Evolutionary conservation across 495 filamentous ascomycete genomes (phyloP), one percentile per base, ranked within the genome.

Genomic region (Trichocladium uniseriatum): DNA sequence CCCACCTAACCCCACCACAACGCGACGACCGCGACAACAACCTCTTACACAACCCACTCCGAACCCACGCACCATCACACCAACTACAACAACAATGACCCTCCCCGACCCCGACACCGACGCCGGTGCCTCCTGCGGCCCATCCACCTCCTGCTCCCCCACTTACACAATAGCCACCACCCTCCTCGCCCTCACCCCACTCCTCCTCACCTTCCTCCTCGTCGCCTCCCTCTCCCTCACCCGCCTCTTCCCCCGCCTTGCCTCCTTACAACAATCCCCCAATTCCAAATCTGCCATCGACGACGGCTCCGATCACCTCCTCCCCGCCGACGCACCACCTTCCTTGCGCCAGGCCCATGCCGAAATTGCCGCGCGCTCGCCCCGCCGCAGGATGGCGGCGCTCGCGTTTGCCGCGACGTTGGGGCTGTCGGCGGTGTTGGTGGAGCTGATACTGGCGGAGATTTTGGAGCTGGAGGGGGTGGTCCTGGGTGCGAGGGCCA

Each of bases 371-470:
- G 58, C 58, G 47, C 72, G 69, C 52, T 71, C 64, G 19, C 54
- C 59, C n/a, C 63, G 72, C 46, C 68, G 76, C 43, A 65, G 75
- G 36, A 51, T 83, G 21, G 80, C 82, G 13, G 78, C 76, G 5
- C 58, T 73, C 20, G 79, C 82, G 20, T 90, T 90, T 58, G 79
- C 82, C 19, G 75, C 75, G 0, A 89, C 83, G 1, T 72, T 90
- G 36, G 87, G 80, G 18, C 74, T 89, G 28, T 78, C 85, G 1
- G 73, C 80, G 14, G 84, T 89, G 13, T 70, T 92, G 13, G 84
- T 77, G 13, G 83, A 87, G 63, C 60, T 90, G 40, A 81, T 92
- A 18, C 66, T 90, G 13, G 86, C 84, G 52, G 86, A 92, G 62
- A 84, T 92, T 42, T 79, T 81, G n/a, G 83, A 84, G 51, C 72